Percentiles rank a stretch among this genome's conserved stretches.
These are phyloP conservation scores for Ilyonectria mors-panacis DNA, from an alignment of 2,329 filamentous ascomycete species.

Conservation along the genomic window DNA sequence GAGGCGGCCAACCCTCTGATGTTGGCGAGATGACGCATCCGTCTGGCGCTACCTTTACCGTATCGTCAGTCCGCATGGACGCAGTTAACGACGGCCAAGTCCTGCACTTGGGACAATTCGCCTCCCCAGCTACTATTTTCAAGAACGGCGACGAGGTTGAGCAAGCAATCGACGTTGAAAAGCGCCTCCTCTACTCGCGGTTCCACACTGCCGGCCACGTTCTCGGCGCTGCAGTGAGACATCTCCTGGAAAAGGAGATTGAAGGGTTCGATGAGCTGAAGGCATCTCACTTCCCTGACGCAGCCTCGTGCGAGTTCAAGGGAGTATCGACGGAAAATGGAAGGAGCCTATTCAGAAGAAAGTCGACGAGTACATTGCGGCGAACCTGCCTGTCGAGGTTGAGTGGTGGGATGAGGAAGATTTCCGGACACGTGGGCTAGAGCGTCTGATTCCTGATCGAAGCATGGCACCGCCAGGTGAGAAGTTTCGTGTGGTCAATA, in stretches of 20 bases:
- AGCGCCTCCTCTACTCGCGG: slow-evolving; percentile 75
- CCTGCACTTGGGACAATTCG: slow-evolving; percentile 77
- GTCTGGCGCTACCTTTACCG: slow-evolving; percentile 59
- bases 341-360: slow-evolving; percentile 74
- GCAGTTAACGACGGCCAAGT: slow-evolving; percentile 67
- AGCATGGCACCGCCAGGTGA: slow-evolving; percentile 53
- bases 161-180: slow-evolving; percentile 73
- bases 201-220: slow-evolving; percentile 83
- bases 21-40: slow-evolving; percentile 67
- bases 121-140: slow-evolving; percentile 51
- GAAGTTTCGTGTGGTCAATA: slow-evolving; percentile 77
- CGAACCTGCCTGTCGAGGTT: slow-evolving; percentile 70
- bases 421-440: slow-evolving; percentile 68
- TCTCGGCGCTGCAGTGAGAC: slow-evolving; percentile 76
- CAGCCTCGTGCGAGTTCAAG: slow-evolving; percentile 77
- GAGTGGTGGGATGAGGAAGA: slow-evolving; percentile 78
- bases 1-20: slow-evolving; percentile 81
- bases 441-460: slow-evolving; percentile 69
- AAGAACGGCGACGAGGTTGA: slow-evolving; percentile 60
- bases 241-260: slow-evolving; percentile 67
- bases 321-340: slow-evolving; percentile 75
- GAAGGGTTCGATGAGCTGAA: slow-evolving; percentile 75
- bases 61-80: slow-evolving; percentile 71
- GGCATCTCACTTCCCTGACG: slow-evolving; percentile 79
- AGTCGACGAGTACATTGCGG: slow-evolving; percentile 71